These are phyloP conservation scores for Ilex asprella DNA, from an alignment of 257 asterid species.

Conservation along the genomic window DNA sequence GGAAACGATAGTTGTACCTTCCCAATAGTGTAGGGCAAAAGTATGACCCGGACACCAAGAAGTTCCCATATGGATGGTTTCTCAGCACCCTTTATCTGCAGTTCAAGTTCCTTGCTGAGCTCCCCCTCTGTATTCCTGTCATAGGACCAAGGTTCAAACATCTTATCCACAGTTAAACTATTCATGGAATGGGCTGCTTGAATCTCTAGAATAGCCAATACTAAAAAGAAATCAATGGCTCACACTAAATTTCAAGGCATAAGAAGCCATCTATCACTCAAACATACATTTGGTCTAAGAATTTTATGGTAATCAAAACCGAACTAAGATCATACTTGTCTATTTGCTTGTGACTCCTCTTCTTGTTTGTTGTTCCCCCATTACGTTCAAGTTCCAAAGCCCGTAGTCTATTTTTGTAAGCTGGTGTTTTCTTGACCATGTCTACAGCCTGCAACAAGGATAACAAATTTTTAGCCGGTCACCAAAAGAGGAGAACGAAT, in stretches of 20 bases:
- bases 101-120: constrained; percentile 82
- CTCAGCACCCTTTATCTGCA: constrained; percentile 92
- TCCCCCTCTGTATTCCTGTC: constrained; percentile 75
- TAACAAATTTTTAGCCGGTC: constrained; percentile 6
- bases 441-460: constrained; percentile 69
- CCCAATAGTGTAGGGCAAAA: constrained; percentile 75
- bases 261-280: not conserved
- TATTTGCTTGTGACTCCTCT: constrained; percentile 68
- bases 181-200: too few relatives aligned
- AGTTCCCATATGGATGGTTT: constrained; percentile 91
- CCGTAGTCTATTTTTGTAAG: constrained; percentile 85
- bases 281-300: too few relatives aligned
- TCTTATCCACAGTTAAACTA: not conserved
- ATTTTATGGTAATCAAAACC: not conserved
- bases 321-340: constrained; percentile 50
- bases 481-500: constrained; percentile 15
- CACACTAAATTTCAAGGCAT: not conserved
- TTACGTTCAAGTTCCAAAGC: constrained; percentile 91
- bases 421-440: constrained; percentile 95
- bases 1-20: constrained; percentile 35
- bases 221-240: not conserved
- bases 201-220: too few relatives aligned
- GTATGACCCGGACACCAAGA: constrained; percentile 62
- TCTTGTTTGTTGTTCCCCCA: constrained; percentile 74
- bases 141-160: constrained; percentile 11